Evolutionary conservation across 176 grass and related monocot genomes (phyloP), one percentile per base, ranked within the genome.

Genomic region (Aegilops speltoides): DNA sequence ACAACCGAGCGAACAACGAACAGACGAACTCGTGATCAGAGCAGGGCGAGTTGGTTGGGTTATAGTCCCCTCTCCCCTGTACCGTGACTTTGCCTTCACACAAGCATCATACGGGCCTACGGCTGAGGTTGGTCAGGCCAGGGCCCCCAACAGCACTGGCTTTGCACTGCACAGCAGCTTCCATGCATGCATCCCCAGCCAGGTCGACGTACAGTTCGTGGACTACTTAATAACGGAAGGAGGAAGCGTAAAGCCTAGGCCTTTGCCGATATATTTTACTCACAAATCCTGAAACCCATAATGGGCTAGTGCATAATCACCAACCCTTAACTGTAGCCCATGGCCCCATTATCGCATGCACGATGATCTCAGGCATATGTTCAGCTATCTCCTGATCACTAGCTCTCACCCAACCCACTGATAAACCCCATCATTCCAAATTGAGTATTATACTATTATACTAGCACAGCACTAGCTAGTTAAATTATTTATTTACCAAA

Each of bases 51-150:
- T 31, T 26, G 23, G 31, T 62, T 40, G 67, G 25, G 67, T 3
- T 19, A 22, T 19, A 22, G 85, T 48, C 46, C 46, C 37, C 37
- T 41, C 71, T 41, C 71, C 33, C 5, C 10, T 84, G 89, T 91
- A 90, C 88, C 68, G 83, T 86, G 81, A 76, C 89, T 87, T 87
- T 31, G 70, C 17, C 76, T 91, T 84, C 36, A 74, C 71, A 74
- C 71, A 77, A 81, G 85, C 87, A 80, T 87, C 85, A 80, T 91
- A 88, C 81, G 81, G 48, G 52, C 68, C 77, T 87, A 91, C 85
- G 85, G 89, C 73, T 57, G 23, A 14, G 68, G 81, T 84, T 52
- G 5, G 79, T 81, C 33, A 34, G 34, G 76, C 8, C 86, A 62
- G 85, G 89, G 61, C 46, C 79, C 32, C 73, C 74, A 90, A 83